Base-by-base conservation (phyloP, 805 yeast species). In the Helenozyma baotianmanensis region DNA sequence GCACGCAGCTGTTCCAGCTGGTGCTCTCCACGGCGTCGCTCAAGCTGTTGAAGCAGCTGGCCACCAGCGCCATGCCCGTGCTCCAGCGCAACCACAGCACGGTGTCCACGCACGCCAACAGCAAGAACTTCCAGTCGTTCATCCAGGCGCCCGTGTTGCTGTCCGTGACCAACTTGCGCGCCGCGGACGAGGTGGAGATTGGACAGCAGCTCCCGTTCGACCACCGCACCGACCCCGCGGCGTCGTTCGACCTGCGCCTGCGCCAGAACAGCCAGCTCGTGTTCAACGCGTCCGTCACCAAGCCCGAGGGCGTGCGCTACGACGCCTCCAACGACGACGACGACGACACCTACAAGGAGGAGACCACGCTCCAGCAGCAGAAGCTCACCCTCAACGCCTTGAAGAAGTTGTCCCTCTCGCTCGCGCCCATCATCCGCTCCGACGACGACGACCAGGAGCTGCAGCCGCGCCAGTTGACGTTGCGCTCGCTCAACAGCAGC, bases 141-240 rank as follows among this genome's bases (percentile, higher is more conserved):
- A 67, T 67, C 33, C 72, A 67, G 47, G 72, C 71, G 1, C 72
- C 72, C 1, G 71, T 64, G 4, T 48, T 67, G 27, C 60, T 66
- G 24, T 53, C 62, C 36, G 59, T 62, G 25, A 39, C 64, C 13
- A 61, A 56, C 30, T 45, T 54, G 26, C 60, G 54, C 22, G 38
- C 36, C n/a, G 47, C 43, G 14, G 62, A 62, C 27, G 62, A 62
- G 21, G 42, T 56, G 5, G 62, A 56, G 30, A 67, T 67, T n/a
- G 72, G 72, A 15, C 60, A 60, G 33, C 63, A 59, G 35, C 43
- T 60, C 14, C 71, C 72, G 6, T 67, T 67, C 33, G 51, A 55
- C 28, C 57, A 57, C 29, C 42, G 29, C 16, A 15, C 23, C 32
- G 15, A n/a, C n/a, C 13, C 13, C 14, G 14, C 9, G 25, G 18